Conservation (phyloP, 371 early-diverging fungal genomes). For the Syncephalastrum monosporum region DNA sequence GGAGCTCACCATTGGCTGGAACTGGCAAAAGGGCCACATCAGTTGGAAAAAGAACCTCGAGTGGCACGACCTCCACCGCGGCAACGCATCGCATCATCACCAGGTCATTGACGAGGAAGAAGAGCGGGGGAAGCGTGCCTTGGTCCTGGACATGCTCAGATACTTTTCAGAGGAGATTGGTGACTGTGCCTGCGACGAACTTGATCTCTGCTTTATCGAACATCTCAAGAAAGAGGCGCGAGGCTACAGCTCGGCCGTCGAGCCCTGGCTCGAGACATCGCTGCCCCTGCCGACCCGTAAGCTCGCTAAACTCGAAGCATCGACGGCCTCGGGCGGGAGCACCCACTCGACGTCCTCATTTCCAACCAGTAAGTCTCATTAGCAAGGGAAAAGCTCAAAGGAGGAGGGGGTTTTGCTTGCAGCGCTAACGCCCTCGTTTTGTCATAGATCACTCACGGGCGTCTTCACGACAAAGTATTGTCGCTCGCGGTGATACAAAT, state of each 20-base stretch:
- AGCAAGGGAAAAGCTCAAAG: no score
- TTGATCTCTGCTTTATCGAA: conserved; percentile 39
- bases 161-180: conserved; percentile 30
- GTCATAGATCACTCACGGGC: not conserved
- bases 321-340: no score
- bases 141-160: conserved; percentile 36
- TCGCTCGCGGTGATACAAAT: conserved; percentile 6
- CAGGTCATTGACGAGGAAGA: conserved; percentile 30
- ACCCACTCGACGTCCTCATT: no score
- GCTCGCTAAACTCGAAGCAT: not conserved
- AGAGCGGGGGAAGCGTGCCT: conserved; percentile 27
- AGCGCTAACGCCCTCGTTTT: not conserved
- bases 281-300: not conserved
- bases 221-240: conserved; percentile 21
- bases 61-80: conserved; percentile 17
- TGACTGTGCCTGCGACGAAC: conserved; percentile 47
- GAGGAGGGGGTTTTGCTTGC: no score
- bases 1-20: conserved; percentile 77
- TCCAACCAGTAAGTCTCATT: no score
- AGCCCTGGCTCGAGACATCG: no score
- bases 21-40: conserved; percentile 65
- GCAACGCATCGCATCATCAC: conserved; percentile 6
- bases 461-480: conserved; percentile 7
- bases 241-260: no score
- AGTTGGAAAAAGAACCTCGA: conserved; percentile 34